Base-by-base conservation (phyloP, 192 early-diverging fungal species). In the Coemansia sp. region DNA sequence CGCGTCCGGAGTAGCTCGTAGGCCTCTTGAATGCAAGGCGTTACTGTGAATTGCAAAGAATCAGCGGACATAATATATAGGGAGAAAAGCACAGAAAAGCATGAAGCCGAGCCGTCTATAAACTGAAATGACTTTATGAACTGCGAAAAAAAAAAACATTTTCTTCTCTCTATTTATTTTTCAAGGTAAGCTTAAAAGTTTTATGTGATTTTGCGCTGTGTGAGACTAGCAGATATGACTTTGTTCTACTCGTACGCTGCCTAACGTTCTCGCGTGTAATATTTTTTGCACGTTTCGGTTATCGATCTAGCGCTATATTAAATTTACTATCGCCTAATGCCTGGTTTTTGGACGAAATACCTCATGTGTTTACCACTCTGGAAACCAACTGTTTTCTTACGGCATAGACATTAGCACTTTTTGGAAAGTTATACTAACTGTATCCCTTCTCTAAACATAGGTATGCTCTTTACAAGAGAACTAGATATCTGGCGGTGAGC, bases 381-480 rank as follows among this genome's bases (percentile, higher is more conserved):
- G 65, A 43, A 68, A 68, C 59, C 65, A 68, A 68, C 65, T 59
- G 10, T 35, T 48, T 48, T 60, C 55, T 68, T 56, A 68, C 56
- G 57, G 49, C 18, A 50, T 68, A 55, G 65, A 68, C 59, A 68
- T 51, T 36, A 18, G 13, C 18, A 42, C 39, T 42, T 4, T 42
- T 42, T 42, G 33, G 33, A 35, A 35, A 35, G 3, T 35, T 35
- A 7, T 35, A 35, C 33, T 35, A 35, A 35, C 33, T 35, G 33
- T 35, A 35, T 35, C 10, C 7, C 10, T 10, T 35, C 10, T 10
- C 33, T 35, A 35, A 35, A 35, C 33, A 35, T 35, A 35, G 33
- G 33, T 7, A 35, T 35, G 10, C 23, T 6, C 33, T 35, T 6
- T 6, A 31, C 3, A 31, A 31, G 6, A 6, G 30, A 31, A 31